Evolutionary conservation across 371 early-diverging fungal genomes (phyloP).

Genomic region (Coemansia sp.): DNA sequence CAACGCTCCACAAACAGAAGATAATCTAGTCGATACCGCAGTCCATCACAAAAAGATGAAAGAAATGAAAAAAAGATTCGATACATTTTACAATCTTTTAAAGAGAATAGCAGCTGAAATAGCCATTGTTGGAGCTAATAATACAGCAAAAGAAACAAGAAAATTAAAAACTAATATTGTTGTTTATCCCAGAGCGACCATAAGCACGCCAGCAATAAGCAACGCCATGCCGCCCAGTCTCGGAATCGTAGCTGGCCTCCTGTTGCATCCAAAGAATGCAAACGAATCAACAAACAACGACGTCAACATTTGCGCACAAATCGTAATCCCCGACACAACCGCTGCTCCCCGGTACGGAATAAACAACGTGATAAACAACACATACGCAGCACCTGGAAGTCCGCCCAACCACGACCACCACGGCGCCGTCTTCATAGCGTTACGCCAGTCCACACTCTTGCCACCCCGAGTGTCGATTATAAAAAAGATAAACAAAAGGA

Average conservation of each 20-base stretch:
- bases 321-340: constrained; percentile 44
- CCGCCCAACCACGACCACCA: constrained; percentile 51
- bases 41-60: not conserved
- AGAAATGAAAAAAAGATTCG: not conserved
- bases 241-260: constrained; percentile 31
- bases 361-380: constrained; percentile 42
- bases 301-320: constrained; percentile 46
- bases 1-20: too few relatives aligned
- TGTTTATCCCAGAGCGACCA: constrained; percentile 44
- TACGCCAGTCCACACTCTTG: constrained; percentile 37
- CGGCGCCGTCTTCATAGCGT: constrained; percentile 36
- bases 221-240: constrained; percentile 26
- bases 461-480: constrained; percentile 45
- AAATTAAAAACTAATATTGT: not conserved
- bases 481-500: constrained; percentile 37
- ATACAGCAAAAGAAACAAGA: not conserved
- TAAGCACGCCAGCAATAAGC: constrained; percentile 43
- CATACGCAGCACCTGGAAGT: constrained; percentile 38
- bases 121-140: not conserved
- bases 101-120: not conserved
- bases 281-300: constrained; percentile 42
- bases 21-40: too few relatives aligned
- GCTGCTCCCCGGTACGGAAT: constrained; percentile 48
- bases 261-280: constrained; percentile 40
- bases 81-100: not conserved